Percentiles rank a stretch among this genome's conserved stretches.
phyloP scores from a whole-genome alignment of 768 basidiomycete genomes.

The Auriscalpium microsporum region DNA sequence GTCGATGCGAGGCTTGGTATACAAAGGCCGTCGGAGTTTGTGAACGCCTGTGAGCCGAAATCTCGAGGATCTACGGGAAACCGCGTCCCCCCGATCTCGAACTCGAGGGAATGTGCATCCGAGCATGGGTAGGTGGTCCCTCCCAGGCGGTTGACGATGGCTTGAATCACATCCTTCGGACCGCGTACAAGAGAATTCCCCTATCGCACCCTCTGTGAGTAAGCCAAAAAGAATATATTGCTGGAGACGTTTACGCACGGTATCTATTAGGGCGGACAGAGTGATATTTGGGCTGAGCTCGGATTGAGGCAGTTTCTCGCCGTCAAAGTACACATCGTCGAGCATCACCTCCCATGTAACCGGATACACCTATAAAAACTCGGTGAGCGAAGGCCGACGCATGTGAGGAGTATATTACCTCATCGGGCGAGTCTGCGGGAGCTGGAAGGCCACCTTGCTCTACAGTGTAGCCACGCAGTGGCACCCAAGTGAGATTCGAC shows the following conservation, averaged over 20 bases:
- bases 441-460: slow-evolving; percentile 46
- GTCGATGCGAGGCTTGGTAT: slow-evolving; percentile 48
- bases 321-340: slow-evolving; percentile 68
- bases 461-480: slow-evolving; percentile 46
- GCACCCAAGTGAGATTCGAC: slow-evolving; percentile 55
- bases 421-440: slow-evolving; percentile 47
- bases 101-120: slow-evolving; percentile 53
- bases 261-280: slow-evolving; percentile 63
- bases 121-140: slow-evolving; percentile 44
- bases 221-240: background rate
- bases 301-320: slow-evolving; percentile 49
- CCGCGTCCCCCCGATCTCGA: slow-evolving; percentile 56
- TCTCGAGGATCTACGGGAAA: slow-evolving; percentile 76
- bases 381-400: background rate
- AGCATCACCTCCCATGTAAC: slow-evolving; percentile 58
- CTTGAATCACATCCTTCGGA: slow-evolving; percentile 51
- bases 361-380: slow-evolving; percentile 19
- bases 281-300: slow-evolving; percentile 38
- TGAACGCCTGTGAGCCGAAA: slow-evolving; percentile 39
- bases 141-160: slow-evolving; percentile 38
- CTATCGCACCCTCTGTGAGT: slow-evolving; percentile 24
- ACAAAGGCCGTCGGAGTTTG: slow-evolving; percentile 28
- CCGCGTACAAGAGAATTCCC: slow-evolving; percentile 75
- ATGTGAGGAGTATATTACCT: slow-evolving; percentile 34
- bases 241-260: slow-evolving; percentile 33